Percentiles rank a stretch among this genome's conserved stretches.
phyloP scores from a whole-genome alignment of 495 filamentous ascomycete genomes.

The Penicillium cataractarum region DNA sequence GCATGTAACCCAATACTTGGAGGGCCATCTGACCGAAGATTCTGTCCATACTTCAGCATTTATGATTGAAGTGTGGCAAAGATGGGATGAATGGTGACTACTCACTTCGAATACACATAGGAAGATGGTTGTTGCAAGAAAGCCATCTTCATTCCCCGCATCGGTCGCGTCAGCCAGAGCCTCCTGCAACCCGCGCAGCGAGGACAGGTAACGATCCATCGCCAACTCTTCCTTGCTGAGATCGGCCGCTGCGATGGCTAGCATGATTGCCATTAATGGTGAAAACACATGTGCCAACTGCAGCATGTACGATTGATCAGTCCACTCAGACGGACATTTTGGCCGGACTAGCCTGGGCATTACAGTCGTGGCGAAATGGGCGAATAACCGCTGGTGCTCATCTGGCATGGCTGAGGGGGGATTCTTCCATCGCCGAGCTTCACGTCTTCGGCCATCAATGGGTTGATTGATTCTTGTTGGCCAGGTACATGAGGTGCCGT shows the following conservation, averaged over 20 bases:
- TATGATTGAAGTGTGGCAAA: neutral
- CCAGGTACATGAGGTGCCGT: neutral
- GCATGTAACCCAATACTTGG: neutral
- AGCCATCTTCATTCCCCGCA: neutral
- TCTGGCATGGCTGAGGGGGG: neutral
- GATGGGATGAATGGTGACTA: neutral
- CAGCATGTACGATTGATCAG: neutral
- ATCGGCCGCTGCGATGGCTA: neutral
- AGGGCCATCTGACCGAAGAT: neutral
- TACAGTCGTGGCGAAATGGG: neutral
- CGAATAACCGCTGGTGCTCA: neutral
- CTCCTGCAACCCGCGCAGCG: neutral
- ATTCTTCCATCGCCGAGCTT: neutral
- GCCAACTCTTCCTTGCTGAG: neutral
- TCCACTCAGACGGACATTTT: neutral
- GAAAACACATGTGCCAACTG: neutral
- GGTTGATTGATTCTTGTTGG: neutral
- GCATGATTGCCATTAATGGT: neutral
- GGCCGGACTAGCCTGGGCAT: neutral
- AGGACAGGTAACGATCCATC: neutral
- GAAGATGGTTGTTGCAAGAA: neutral
- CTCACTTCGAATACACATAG: neutral
- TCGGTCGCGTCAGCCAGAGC: neutral
- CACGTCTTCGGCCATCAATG: neutral
- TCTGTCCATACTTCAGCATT: neutral